These are phyloP conservation scores for Prunus yedoensis DNA, from an alignment of 331 rosid species.

Conservation along the genomic window DNA sequence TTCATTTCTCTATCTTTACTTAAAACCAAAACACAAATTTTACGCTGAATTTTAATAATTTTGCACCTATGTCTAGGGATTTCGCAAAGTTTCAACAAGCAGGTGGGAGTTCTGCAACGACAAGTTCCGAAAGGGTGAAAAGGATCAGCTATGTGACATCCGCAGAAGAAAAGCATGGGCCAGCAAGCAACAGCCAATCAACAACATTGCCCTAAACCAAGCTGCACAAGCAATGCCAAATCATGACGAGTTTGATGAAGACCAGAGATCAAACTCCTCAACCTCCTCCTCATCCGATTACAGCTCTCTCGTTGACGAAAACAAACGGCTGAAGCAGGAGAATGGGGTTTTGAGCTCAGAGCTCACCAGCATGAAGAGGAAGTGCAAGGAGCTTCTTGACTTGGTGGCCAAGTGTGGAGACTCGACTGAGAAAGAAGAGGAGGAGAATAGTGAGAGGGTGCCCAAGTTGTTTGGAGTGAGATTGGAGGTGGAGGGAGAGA, in stretches of 20 bases:
- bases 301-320: conserved; percentile 59
- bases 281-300: conserved; percentile 63
- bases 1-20: no score
- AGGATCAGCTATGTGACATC: conserved; percentile 58
- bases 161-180: conserved; percentile 79
- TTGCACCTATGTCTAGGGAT: conserved; percentile 47
- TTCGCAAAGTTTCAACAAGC: conserved; percentile 73
- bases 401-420: conserved; percentile 46
- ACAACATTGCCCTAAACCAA: not conserved
- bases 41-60: no score
- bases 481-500: conserved; percentile 67
- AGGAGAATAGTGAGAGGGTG: conserved; percentile 34
- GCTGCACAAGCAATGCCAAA: conserved; percentile 7
- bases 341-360: conserved; percentile 64
- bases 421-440: conserved; percentile 10
- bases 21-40: no score
- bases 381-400: conserved; percentile 67
- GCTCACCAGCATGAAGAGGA: conserved; percentile 63
- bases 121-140: conserved; percentile 66
- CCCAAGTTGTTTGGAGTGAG: conserved; percentile 89
- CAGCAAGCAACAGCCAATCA: conserved; percentile 37
- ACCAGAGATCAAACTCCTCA: conserved; percentile 61
- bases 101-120: conserved; percentile 94
- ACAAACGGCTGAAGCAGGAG: conserved; percentile 76
- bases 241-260: conserved; percentile 57